A percentile compares a stretch with the other conserved stretches of the same genome.
These are phyloP conservation scores for Prunus kanzakura DNA, from an alignment of 306 rosid species.

Conservation along the genomic window DNA sequence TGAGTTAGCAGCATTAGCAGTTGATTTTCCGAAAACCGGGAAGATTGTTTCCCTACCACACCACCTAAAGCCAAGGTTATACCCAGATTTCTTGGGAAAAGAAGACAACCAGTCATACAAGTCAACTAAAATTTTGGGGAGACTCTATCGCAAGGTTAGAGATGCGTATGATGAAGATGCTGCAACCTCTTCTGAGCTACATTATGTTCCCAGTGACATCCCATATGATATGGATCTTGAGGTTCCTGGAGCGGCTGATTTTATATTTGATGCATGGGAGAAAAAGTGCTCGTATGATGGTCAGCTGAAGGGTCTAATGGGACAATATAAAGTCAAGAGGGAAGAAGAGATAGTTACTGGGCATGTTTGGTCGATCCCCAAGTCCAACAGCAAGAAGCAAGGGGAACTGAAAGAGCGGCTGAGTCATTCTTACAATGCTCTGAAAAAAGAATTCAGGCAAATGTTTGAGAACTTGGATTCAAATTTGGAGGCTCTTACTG, in stretches of 20 bases:
- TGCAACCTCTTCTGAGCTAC: slow-evolving; percentile 31
- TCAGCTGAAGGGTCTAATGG: slow-evolving; percentile 62
- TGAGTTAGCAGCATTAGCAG: slow-evolving; percentile 81
- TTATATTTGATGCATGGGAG: slow-evolving; percentile 65
- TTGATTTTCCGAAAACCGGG: slow-evolving; percentile 91
- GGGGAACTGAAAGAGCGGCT: slow-evolving; percentile 94
- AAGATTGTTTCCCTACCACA: slow-evolving; percentile 58
- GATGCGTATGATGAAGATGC: slow-evolving; percentile 55
- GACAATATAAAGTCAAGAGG: slow-evolving; percentile 70
- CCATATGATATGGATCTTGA: slow-evolving; percentile 64
- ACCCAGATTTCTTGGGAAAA: slow-evolving; percentile 95
- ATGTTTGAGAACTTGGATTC: slow-evolving; percentile 50
- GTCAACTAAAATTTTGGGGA: slow-evolving; percentile 73
- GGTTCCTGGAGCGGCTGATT: slow-evolving; percentile 51
- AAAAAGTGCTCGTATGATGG: slow-evolving; percentile 69
- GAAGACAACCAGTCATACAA: slow-evolving; percentile 59
- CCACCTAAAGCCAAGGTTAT: slow-evolving; percentile 61
- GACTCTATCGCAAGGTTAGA: slow-evolving; percentile 57
- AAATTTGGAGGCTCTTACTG: slow-evolving; percentile 44
- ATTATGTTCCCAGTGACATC: slow-evolving; percentile 27
- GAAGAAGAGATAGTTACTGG: slow-evolving; percentile 90
- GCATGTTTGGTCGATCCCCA: slow-evolving; percentile 95
- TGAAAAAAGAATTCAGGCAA: slow-evolving; percentile 77
- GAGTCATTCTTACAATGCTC: slow-evolving; percentile 69
- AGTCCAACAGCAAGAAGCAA: slow-evolving; percentile 69